Evolutionary conservation across 169 alveolate species (phyloP).

Genomic region (Nephromyces sp.): DNA sequence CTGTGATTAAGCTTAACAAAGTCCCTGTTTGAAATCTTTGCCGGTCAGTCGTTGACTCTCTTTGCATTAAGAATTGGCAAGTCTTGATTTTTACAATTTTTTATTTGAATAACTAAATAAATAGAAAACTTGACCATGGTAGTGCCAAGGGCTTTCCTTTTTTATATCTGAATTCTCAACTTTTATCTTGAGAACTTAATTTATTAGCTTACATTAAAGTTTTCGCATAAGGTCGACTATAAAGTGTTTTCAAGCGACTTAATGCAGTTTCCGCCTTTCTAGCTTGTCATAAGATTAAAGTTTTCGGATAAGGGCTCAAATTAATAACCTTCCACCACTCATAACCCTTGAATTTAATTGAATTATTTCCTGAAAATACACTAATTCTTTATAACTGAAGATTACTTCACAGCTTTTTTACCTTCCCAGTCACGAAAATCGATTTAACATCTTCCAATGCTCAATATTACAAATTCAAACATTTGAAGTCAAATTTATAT

Average conservation of each 20-base stretch:
- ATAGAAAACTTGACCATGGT: background rate
- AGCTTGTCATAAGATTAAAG: background rate
- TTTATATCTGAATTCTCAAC: background rate
- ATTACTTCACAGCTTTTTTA: no score
- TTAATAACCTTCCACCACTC: background rate
- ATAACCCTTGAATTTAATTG: background rate
- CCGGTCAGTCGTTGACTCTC: conserved; percentile 8
- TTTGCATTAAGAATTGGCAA: conserved; percentile 1
- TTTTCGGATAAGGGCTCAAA: background rate
- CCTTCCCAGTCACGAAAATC: background rate
- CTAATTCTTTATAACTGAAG: no score
- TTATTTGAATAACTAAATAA: no score
- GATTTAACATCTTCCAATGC: background rate
- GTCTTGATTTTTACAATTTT: no score
- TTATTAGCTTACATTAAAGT: conserved; percentile 20
- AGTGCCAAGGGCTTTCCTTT: no score
- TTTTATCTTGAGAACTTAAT: background rate
- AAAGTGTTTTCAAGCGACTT: conserved; percentile 18
- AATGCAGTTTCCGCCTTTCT: conserved; percentile 30
- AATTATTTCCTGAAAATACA: background rate
- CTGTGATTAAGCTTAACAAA: conserved; percentile 14
- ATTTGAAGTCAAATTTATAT: no score
- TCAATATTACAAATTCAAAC: no score
- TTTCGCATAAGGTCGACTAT: conserved; percentile 14
- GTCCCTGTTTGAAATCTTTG: conserved; percentile 29